Conservation (phyloP, 768 basidiomycete genomes). For the Russula sp. region DNA sequence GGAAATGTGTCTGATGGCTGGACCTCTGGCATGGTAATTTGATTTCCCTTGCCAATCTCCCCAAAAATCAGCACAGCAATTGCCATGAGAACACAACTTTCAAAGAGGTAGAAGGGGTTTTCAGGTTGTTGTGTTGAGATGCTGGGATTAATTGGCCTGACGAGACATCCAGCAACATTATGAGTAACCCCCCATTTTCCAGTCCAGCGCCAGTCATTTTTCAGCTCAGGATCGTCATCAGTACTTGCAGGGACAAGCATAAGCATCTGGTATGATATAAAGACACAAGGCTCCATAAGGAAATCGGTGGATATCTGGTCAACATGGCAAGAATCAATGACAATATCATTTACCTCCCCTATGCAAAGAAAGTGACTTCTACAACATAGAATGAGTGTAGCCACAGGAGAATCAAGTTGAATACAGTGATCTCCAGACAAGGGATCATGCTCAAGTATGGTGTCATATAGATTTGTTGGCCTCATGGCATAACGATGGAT, state of each 20-base stretch:
- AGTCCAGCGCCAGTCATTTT: neutral
- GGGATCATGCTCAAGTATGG: too few species aligned
- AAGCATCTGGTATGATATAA: neutral
- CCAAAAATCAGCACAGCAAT: neutral
- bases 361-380: neutral
- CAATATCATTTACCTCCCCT: neutral
- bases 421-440: neutral
- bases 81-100: neutral
- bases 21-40: neutral
- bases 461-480: too few species aligned
- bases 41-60: neutral
- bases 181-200: too few species aligned
- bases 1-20: neutral
- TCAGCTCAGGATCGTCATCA: neutral
- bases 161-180: neutral
- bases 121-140: neutral
- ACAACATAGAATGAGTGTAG: neutral
- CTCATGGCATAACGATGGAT: neutral
- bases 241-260: neutral
- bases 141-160: neutral
- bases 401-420: neutral
- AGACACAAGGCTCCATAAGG: neutral
- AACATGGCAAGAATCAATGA: neutral
- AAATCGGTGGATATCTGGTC: neutral
- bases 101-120: neutral